Evolutionary conservation across 2,329 filamentous ascomycete species (phyloP), one percentile per base, ranked within the genome.

Genomic region (Clonostachys solani): DNA sequence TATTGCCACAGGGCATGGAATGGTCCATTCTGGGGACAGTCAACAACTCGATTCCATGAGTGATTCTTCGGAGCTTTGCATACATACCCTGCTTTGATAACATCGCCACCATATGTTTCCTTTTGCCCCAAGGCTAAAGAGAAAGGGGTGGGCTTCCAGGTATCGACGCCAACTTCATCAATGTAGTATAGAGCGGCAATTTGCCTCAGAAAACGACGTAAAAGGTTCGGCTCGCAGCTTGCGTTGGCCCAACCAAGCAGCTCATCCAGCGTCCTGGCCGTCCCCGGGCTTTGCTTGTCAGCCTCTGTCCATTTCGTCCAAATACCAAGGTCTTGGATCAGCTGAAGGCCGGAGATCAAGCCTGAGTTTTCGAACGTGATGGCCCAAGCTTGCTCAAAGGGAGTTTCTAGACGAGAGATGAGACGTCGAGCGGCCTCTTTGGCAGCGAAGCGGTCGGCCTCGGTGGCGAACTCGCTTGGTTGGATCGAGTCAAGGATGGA

Each of bases 371-470:
- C 60, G n/a, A 59, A 59, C 40, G 54, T 56, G 49, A 64, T 58
- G 9, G 55, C 56, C 60, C 57, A 62, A 3, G 56, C 58, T 17
- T 60, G 58, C 45, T 65, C 63, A 46, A 60, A 62, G 2, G 62
- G 63, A 1, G 58, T 56, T 47, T 65, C 61, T 16, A 65, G 49
- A 12, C 60, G 49, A 1, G 61, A 54, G 9, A 63, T 57, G 10
- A 61, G 53, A 18, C 56, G 54, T 23, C 58, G 56, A 29, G 60
- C 60, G 12, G 61, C 61, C 12, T 50, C 50, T 16, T 50, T 51
- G 29, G 50, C 50, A 7, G 46, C 45, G 33, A 54, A 43, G 12
- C 52, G 50, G 17, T 50, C 50, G 17, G 45, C 41, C 23, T 52
- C 52, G 18, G 47, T 38, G 16, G n/a, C 38, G 37, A 48, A 48